Evolutionary conservation across 2,329 filamentous ascomycete species (phyloP).

Genomic region (Penicillium sp.): DNA sequence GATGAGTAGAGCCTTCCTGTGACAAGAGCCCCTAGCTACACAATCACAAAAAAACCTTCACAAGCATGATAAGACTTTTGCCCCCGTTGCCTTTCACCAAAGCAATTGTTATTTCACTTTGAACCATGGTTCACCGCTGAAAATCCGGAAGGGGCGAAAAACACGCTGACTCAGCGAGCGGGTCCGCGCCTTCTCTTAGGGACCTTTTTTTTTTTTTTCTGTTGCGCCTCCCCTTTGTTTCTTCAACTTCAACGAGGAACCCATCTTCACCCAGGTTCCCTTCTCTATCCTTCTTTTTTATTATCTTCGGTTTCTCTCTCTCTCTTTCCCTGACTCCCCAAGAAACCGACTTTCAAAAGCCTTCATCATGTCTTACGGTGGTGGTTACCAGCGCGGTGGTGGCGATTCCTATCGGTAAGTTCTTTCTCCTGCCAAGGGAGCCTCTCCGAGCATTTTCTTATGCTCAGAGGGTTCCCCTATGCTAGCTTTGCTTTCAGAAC

Average conservation of each 20-base stretch:
- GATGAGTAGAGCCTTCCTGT: background rate
- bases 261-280: conserved; percentile 19
- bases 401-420: conserved; percentile 54
- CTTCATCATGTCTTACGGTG: conserved; percentile 66
- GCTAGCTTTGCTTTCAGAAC: background rate
- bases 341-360: conserved; percentile 15
- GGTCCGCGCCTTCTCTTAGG: background rate
- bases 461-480: background rate
- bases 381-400: conserved; percentile 52
- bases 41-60: no score
- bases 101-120: background rate
- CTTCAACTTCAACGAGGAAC: conserved; percentile 14
- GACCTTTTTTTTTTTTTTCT: conserved; percentile 24
- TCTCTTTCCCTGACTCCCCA: background rate
- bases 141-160: background rate
- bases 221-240: conserved; percentile 26
- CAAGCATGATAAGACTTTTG: background rate
- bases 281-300: background rate
- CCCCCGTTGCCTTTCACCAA: background rate
- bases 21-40: no score
- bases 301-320: background rate
- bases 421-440: background rate
- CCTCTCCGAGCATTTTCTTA: background rate
- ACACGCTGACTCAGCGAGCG: background rate
- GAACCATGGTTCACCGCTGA: background rate